A percentile compares a stretch with the other conserved stretches of the same genome.
These are phyloP conservation scores for Strobilomyces dryophilus DNA, from an alignment of 768 basidiomycete genomes.

Conservation along the genomic window DNA sequence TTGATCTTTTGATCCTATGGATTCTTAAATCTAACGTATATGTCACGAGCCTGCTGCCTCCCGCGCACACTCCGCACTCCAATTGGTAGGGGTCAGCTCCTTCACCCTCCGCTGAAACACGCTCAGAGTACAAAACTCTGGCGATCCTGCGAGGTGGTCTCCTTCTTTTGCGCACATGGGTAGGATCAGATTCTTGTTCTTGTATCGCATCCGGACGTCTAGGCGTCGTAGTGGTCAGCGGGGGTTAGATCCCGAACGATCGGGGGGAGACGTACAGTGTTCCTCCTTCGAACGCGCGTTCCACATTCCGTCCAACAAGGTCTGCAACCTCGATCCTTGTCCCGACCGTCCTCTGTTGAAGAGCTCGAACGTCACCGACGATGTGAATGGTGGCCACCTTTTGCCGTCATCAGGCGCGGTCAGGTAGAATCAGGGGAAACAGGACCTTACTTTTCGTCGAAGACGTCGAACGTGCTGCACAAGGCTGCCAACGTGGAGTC, in stretches of 20 bases:
- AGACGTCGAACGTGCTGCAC: conserved; percentile 63
- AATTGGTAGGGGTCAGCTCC: conserved; percentile 63
- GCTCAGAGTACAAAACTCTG: conserved; percentile 68
- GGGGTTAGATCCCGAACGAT: background rate
- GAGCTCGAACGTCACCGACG: conserved; percentile 70
- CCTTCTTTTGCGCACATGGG: conserved; percentile 64
- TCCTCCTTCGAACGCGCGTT: conserved; percentile 29
- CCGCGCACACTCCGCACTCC: conserved; percentile 59
- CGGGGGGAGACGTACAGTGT: conserved; percentile 37
- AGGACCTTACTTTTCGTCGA: conserved; percentile 55
- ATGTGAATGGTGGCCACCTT: conserved; percentile 73
- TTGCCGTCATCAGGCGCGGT: conserved; percentile 16
- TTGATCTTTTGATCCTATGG: no score
- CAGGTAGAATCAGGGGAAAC: background rate
- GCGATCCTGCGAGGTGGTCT: conserved; percentile 63
- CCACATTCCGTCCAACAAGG: conserved; percentile 40
- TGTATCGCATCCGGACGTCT: conserved; percentile 76
- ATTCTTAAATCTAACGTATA: background rate
- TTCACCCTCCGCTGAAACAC: conserved; percentile 60
- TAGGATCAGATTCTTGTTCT: conserved; percentile 59
- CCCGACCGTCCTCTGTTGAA: conserved; percentile 40
- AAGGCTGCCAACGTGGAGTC: conserved; percentile 69
- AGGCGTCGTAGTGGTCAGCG: background rate
- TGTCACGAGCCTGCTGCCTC: conserved; percentile 5
- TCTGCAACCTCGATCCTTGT: conserved; percentile 31